Evolutionary conservation across 129 eudicot genomes (phyloP), one percentile per base, ranked within the genome.

Genomic region (Centrapalus pauciflorus): DNA sequence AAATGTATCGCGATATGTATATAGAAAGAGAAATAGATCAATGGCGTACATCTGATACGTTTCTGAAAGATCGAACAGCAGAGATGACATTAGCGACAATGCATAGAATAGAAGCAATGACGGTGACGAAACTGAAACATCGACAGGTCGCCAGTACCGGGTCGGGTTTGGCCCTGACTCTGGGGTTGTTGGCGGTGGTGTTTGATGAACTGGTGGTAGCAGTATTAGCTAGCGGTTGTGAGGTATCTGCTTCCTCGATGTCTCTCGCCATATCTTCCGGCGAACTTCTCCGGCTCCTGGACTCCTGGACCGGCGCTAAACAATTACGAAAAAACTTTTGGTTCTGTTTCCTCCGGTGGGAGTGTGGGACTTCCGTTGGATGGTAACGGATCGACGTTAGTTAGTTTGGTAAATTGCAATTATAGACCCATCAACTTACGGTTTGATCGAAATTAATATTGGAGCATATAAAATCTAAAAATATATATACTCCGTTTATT

Each of bases 51-150:
- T 92, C 96, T 6, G 70, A 81, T 71, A 77, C 83, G 52, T 92
- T 63, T 59, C 66, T 72, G 86, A 92, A 92, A 4, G 98, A 92
- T 64, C 78, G 70, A 20, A 92, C 16, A 32, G 98, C 98, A 5
- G 96, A 76, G 71, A 85, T 62, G 59, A 92, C 84, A 69, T 92
- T 92, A 32, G 77, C 96, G 64, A 64, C 72, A 65, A 92, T 85
- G 94, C 98, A 92, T 19, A 88, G 90, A 40, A 92, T 25, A 13
- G 88, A 81, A 40, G 94, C 83, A 13, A 87, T 0, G 25, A 85
- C 66, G n/a, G 98, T 92, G 30, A 92, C 55, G 62, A 88, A 21
- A 81, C 96, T 88, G 83, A 92, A 92, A 74, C 78, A 81, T n/a
- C 83, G 80, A 69, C 98, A 92, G 2, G 75, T 80, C 4, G 80